Evolutionary conservation across 1,284 basidiomycete genomes (phyloP).

Genomic region (Trametes polyzona): DNA sequence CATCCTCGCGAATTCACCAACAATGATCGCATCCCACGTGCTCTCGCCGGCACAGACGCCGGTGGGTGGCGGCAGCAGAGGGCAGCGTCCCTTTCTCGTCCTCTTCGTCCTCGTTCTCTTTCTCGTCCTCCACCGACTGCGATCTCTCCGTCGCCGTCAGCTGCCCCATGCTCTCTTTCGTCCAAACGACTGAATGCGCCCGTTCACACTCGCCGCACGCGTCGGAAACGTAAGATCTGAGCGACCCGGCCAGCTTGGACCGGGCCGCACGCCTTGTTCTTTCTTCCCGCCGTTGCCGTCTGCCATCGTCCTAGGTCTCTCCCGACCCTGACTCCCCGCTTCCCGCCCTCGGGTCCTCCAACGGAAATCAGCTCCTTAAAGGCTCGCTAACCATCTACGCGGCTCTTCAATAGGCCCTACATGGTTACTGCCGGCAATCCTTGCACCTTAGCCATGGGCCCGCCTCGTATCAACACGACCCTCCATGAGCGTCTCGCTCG

Average conservation of each 20-base stretch:
- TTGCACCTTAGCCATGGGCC: neutral
- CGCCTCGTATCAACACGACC: conserved; percentile 1
- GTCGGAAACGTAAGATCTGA: neutral
- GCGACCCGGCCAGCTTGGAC: neutral
- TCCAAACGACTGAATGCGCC: neutral
- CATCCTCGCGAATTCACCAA: neutral
- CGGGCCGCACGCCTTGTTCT: neutral
- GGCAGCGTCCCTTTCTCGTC: neutral
- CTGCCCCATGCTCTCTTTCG: neutral
- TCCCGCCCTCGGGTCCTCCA: neutral
- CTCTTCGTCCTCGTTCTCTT: neutral
- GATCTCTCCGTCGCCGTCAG: neutral
- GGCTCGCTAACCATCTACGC: neutral
- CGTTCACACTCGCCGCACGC: neutral
- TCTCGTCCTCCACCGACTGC: neutral
- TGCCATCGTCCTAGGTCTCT: neutral
- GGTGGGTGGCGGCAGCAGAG: neutral
- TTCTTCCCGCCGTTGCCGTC: neutral
- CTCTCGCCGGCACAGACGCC: neutral
- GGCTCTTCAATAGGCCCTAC: neutral
- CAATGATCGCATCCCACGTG: neutral
- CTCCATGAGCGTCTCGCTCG: neutral
- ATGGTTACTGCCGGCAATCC: neutral
- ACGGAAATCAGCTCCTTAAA: neutral
- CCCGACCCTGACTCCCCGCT: neutral